Evolutionary conservation across 352 stramenopile genomes (phyloP), one percentile per base, ranked within the genome.

Genomic region (Pythium rhizo-oryzae): DNA sequence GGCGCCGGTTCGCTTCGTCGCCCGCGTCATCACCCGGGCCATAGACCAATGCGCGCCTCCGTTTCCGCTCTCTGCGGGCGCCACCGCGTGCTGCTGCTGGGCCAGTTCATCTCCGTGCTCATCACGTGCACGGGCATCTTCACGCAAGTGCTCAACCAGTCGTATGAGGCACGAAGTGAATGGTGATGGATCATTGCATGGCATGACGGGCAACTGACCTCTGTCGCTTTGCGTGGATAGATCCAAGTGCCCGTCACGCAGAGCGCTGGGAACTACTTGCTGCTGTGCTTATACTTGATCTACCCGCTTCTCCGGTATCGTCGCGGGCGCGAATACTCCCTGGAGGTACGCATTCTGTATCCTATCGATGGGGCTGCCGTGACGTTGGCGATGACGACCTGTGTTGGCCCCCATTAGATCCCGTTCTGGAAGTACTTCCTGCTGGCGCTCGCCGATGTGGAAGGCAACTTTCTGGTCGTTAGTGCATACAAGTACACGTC

Each of bases 401-500:
- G 24, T 25, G 79, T 16, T 37, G 35, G n/a, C 13, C 24, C 7
- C 3, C 25, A 16, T 16, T 55, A 85, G 84, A 83, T 92, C 54
- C 72, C 79, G 53, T 84, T 72, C 83, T 98, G 90, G 82, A 85
- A 93, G 67, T 99, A 98, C 75, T 62, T 97, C 60, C 57, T 98
- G 12, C 63, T 99, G n/a, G 87, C 91, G 11, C 78, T 98, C 23
- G 78, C 97, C 13, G 97, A 99, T 76, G 93, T 99, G 1, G 85
- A 98, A 77, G 94, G 92, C 30, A 99, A 99, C 72, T 99, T 97
- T 51, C 70, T 98, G 8, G 86, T 95, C 50, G 86, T 99, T n/a
- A 84, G 96, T n/a, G 96, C 93, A 7, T 98, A 98, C 76, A 88
- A 97, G 55, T 98, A 98, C 77, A 99, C 97, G 49, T 97, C 88